Percentiles rank a stretch among this genome's conserved stretches.
These are phyloP conservation scores for Abrus pulchellus DNA, from an alignment of 306 rosid species.

Conservation along the genomic window DNA sequence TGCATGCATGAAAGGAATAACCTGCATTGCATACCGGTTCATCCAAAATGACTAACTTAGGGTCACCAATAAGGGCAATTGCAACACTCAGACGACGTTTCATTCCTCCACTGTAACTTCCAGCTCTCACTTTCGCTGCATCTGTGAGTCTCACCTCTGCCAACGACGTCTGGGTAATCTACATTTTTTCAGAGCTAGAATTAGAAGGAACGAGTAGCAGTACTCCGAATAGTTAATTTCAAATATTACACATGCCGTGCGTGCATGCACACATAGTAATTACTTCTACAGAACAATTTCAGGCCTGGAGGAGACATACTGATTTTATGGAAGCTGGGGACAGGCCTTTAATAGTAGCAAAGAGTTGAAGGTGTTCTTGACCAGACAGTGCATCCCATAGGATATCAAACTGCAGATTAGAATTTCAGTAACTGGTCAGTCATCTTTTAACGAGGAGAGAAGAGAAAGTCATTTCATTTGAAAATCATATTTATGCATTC, in stretches of 20 bases:
- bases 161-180: constrained; percentile 68
- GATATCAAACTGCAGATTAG: constrained; percentile 74
- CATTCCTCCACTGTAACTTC: constrained; percentile 96
- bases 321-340: constrained; percentile 66
- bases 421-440: constrained; percentile 38
- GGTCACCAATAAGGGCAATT: constrained; percentile 88
- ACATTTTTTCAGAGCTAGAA: constrained; percentile 46
- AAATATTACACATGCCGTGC: not conserved
- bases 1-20: constrained; percentile 29
- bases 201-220: constrained; percentile 31
- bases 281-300: constrained; percentile 23
- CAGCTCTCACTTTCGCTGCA: constrained; percentile 81
- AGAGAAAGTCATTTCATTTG: constrained; percentile 23
- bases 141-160: constrained; percentile 81
- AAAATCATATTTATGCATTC: constrained; percentile 29
- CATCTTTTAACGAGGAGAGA: constrained; percentile 6
- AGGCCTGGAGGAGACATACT: constrained; percentile 57
- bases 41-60: constrained; percentile 82
- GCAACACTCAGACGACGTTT: constrained; percentile 95
- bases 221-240: constrained; percentile 13
- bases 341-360: constrained; percentile 84
- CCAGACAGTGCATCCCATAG: constrained; percentile 91
- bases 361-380: constrained; percentile 85
- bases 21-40: constrained; percentile 73
- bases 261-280: not conserved